A percentile compares a stretch with the other conserved stretches of the same genome.
phyloP scores from a whole-genome alignment of 495 filamentous ascomycete species.

The Aspergillus sclerotioniger region DNA sequence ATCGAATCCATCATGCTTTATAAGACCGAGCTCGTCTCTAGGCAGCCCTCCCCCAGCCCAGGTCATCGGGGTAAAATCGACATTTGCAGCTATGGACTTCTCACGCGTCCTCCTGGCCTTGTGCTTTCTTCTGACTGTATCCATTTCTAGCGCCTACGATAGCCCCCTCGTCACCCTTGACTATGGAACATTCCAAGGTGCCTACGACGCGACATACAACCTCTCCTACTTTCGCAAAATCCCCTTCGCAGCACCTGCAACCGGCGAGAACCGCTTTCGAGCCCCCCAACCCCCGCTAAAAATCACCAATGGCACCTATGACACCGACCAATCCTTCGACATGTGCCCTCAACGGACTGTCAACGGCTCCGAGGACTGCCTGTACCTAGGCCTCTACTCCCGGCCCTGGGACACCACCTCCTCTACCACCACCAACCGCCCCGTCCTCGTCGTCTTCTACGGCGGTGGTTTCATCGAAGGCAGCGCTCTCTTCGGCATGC shows the following conservation, averaged over 20 bases:
- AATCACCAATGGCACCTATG: slow-evolving; percentile 48
- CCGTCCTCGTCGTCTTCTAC: slow-evolving; percentile 60
- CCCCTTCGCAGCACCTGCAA: slow-evolving; percentile 58
- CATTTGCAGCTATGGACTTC: not conserved
- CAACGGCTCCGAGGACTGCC: slow-evolving; percentile 62
- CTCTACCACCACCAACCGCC: slow-evolving; percentile 33
- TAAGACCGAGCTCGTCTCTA: not conserved
- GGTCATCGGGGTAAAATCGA: not conserved
- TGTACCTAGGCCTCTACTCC: slow-evolving; percentile 59
- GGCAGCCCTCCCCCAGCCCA: not conserved
- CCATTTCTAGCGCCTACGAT: slow-evolving; percentile 18
- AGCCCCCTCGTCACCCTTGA: slow-evolving; percentile 39
- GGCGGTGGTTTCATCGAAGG: slow-evolving; percentile 64
- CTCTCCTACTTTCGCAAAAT: slow-evolving; percentile 56
- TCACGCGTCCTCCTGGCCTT: not conserved
- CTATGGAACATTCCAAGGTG: slow-evolving; percentile 59
- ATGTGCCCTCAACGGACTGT: slow-evolving; percentile 57
- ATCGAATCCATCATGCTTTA: not conserved
- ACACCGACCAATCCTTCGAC: slow-evolving; percentile 56
- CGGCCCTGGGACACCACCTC: slow-evolving; percentile 47
- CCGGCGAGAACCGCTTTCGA: slow-evolving; percentile 54
- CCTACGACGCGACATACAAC: slow-evolving; percentile 51
- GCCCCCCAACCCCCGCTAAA: slow-evolving; percentile 51
- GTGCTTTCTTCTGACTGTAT: slow-evolving; percentile 12
- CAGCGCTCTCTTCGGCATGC: slow-evolving; percentile 49